These are phyloP conservation scores for Bruguiera hainesii DNA, from an alignment of 441 rosid species.

Conservation along the genomic window DNA sequence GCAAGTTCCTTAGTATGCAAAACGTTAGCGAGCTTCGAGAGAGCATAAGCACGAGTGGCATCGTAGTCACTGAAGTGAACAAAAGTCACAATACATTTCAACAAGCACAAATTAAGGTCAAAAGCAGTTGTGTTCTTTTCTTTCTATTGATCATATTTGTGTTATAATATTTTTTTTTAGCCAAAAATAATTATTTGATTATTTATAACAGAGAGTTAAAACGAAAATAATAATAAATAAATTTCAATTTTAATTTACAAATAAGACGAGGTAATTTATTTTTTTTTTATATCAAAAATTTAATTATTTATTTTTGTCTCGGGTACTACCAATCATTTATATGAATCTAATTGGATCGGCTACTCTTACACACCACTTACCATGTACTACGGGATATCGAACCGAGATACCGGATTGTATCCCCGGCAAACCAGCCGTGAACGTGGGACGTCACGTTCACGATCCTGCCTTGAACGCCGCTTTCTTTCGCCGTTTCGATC, in stretches of 20 bases:
- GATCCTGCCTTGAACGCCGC: not conserved
- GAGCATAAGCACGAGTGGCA: conserved; percentile 88
- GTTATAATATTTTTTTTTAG: not conserved
- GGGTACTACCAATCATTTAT: no score
- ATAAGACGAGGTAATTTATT: no score
- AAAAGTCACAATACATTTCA: not conserved
- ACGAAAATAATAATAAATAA: no score
- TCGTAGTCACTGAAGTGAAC: conserved; percentile 49
- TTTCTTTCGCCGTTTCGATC: not conserved
- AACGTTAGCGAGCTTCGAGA: conserved; percentile 88
- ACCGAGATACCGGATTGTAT: conserved; percentile 56
- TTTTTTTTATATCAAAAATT: no score
- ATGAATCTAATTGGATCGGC: no score
- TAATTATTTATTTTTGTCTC: no score
- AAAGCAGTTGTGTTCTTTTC: not conserved
- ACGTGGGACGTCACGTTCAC: conserved; percentile 45
- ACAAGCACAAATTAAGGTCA: not conserved
- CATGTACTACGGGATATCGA: conserved; percentile 59
- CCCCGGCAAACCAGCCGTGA: conserved; percentile 87
- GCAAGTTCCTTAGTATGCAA: conserved; percentile 81
- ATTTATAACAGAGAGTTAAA: no score
- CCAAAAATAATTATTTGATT: no score
- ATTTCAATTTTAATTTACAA: no score
- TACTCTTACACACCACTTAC: conserved; percentile 17
- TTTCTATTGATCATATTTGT: not conserved